phyloP scores from a whole-genome alignment of 192 early-diverging fungal genomes.

The Cetraspora pellucida region DNA sequence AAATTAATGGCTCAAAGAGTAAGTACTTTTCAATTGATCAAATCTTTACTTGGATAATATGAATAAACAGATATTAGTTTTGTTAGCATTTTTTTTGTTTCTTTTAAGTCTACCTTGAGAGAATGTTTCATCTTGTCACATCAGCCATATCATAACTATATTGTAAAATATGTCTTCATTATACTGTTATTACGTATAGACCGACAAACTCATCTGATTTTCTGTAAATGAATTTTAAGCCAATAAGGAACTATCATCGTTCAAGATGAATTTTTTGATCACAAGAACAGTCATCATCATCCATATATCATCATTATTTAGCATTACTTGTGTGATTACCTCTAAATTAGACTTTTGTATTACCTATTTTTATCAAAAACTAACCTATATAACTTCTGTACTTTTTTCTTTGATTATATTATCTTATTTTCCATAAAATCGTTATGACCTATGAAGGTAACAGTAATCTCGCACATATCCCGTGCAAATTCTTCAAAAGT shows the following conservation, averaged over 20 bases:
- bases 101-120: no score
- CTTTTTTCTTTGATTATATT: conserved; percentile 16
- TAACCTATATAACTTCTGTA: not conserved
- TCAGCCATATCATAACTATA: no score
- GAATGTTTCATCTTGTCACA: no score
- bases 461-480: conserved; percentile 56
- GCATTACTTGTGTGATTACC: no score
- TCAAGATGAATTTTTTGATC: not conserved
- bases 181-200: no score
- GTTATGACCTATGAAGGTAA: conserved; percentile 8
- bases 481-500: conserved; percentile 81
- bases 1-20: conserved; percentile 29
- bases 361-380: not conserved
- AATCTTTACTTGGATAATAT: not conserved
- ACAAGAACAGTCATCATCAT: not conserved
- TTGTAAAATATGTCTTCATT: no score
- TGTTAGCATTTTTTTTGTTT: no score
- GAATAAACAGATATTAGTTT: no score
- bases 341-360: not conserved
- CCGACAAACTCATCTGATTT: no score
- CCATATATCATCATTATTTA: not conserved
- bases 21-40: not conserved
- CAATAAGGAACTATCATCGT: no score
- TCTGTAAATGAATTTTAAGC: no score
- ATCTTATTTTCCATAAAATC: not conserved